Conservation (phyloP, 768 basidiomycete species). For the Rhodocollybia butyracea region DNA sequence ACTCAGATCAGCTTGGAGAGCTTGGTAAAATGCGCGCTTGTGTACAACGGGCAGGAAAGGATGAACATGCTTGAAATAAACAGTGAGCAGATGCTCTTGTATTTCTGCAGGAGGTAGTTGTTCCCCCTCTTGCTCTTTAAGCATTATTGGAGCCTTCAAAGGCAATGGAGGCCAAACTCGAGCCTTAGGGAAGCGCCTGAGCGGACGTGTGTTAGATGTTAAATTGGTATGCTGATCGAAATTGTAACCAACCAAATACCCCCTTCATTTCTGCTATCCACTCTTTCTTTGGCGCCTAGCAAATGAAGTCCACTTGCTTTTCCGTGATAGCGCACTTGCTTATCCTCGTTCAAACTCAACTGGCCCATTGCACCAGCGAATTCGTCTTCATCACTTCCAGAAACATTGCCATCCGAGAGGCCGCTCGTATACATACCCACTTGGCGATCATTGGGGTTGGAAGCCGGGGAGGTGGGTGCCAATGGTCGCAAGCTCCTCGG, state of each 20-base stretch:
- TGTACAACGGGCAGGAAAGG: constrained; percentile 74
- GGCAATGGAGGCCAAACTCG: constrained; percentile 80
- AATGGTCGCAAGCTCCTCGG: not conserved
- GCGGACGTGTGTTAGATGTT: constrained; percentile 9
- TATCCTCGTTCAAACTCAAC: constrained; percentile 83
- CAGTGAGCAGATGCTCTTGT: constrained; percentile 67
- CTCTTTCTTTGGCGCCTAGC: constrained; percentile 55
- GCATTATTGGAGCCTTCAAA: constrained; percentile 23
- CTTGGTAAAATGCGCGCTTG: constrained; percentile 64
- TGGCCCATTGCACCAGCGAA: constrained; percentile 77
- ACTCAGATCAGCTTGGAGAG: constrained; percentile 40
- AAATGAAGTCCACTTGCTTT: constrained; percentile 81
- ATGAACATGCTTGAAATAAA: constrained; percentile 85
- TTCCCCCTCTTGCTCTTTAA: constrained; percentile 31
- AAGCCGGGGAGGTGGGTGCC: not conserved
- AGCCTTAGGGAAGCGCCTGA: constrained; percentile 80
- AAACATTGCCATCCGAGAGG: not conserved
- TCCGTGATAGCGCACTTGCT: constrained; percentile 83
- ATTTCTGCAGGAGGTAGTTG: constrained; percentile 52
- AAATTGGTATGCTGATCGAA: constrained; percentile 6
- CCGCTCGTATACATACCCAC: not conserved
- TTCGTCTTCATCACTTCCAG: constrained; percentile 33
- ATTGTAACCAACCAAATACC: constrained; percentile 65
- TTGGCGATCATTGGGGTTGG: not conserved
- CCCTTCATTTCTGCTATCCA: constrained; percentile 66